Base-by-base conservation (phyloP, 2,329 filamentous ascomycete species). In the Tetracladium maxilliforme region DNA sequence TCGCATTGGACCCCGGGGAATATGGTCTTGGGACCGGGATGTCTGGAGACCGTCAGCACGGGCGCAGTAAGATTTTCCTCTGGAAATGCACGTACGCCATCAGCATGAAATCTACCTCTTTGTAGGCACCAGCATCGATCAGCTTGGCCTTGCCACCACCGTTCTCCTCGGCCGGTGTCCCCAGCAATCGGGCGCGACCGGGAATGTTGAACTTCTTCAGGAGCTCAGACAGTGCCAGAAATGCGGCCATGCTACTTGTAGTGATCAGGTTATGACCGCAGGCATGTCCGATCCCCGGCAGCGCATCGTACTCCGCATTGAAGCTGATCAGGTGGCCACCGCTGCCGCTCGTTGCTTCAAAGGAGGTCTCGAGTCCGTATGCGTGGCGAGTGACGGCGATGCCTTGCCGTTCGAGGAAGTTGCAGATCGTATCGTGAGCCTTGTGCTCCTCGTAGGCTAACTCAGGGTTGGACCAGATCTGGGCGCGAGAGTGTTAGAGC, bases 311-410 rank as follows among this genome's bases (percentile, higher is more conserved):
- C 36, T 61, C 57, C 27, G 51, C 53, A 31, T 56, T 58, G 30
- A 51, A 49, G 14, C 51, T 42, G 15, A 59, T 38, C 1, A 55
- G 45, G 2, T 49, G 47, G 4, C 56, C 54, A 5, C 52, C 54
- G 1, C 42, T 37, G 15, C 61, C 59, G 23, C 44, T 43, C 10
- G 52, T 44, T 8, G 52, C 57, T 23, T 57, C 54, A 33, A 70
- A 70, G 2, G 61, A 51, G 0, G 65, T 70, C 7, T 52, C 45
- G 1, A 70, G 34, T 4, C 58, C 63, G 34, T 63, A 64, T 0
- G 62, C 56, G 26, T 61, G 53, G 1, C 53, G 52, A 5, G 47
- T 58, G 6, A 67, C 58, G 0, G 37, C 30, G 34, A 59, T 63
- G 0, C 58, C 63, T 4, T 54, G 49, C 2, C 39, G 32, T 20